phyloP scores from a whole-genome alignment of 208 protist species.

The Leishmania turanica region DNA sequence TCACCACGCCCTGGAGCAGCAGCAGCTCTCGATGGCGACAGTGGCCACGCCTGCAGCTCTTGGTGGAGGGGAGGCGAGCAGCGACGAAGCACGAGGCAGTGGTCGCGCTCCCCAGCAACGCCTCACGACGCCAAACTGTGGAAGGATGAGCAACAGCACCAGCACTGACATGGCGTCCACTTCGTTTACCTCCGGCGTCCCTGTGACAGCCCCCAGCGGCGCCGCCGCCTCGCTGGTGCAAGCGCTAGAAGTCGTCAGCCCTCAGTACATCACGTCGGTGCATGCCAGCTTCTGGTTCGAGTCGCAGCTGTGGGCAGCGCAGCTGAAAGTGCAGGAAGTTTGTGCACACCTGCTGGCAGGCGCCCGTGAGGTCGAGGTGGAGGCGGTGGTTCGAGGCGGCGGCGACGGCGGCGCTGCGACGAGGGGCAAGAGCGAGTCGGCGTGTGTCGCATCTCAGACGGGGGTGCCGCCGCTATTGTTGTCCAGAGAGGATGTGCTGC shows the following conservation, averaged over 20 bases:
- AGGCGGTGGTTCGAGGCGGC: neutral
- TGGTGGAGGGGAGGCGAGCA: neutral
- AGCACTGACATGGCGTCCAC: neutral
- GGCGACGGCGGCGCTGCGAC: conserved; percentile 8
- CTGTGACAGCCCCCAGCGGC: neutral
- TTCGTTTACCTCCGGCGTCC: neutral
- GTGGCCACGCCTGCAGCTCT: neutral
- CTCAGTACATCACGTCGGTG: conserved; percentile 58
- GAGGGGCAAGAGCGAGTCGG: neutral
- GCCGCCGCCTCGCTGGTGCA: conserved; percentile 29
- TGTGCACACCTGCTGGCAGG: conserved; percentile 4
- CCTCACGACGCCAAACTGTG: neutral
- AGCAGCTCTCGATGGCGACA: neutral
- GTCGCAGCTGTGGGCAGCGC: conserved; percentile 62
- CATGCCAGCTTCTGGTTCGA: conserved; percentile 59
- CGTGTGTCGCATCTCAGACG: neutral
- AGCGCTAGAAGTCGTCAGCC: conserved; percentile 37
- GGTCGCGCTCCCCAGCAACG: neutral
- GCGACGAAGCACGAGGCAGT: neutral
- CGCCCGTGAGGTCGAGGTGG: conserved; percentile 13
- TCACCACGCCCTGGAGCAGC: conserved; percentile 22
- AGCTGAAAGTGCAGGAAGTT: conserved; percentile 28
- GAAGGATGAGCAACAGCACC: neutral
- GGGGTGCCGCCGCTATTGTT: neutral
- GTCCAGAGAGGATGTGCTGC: conserved; percentile 12